A percentile compares a stretch with the other conserved stretches of the same genome.
Conservation (phyloP, 371 early-diverging fungal genomes). For the Apophysomyces sp. region DNA sequence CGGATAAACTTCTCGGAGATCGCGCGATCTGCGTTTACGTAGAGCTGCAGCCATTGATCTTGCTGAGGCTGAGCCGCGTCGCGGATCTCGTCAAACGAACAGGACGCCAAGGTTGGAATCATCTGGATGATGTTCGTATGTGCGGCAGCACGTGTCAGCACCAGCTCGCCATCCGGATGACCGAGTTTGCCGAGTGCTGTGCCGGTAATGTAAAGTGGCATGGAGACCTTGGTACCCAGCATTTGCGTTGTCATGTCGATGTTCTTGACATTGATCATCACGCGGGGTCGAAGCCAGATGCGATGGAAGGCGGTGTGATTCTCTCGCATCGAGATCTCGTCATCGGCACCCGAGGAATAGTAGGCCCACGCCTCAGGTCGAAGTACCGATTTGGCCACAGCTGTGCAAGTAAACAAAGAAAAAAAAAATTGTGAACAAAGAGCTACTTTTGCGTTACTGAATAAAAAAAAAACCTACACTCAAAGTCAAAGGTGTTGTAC, state of each 20-base stretch:
- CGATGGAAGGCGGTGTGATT: constrained; percentile 75
- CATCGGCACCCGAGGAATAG: constrained; percentile 79
- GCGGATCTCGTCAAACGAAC: constrained; percentile 61
- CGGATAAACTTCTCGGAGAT: constrained; percentile 69
- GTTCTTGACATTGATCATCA: constrained; percentile 70
- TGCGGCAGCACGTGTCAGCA: constrained; percentile 61
- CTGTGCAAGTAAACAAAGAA: no score
- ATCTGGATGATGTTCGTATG: constrained; percentile 51
- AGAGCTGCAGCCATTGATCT: constrained; percentile 84
- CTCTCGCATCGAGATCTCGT: constrained; percentile 79
- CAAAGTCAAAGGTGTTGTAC: constrained; percentile 73
- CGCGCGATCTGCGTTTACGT: constrained; percentile 82
- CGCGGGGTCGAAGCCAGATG: constrained; percentile 72
- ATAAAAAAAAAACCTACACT: constrained; percentile 27
- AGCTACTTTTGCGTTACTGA: neutral
- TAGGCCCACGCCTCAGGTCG: constrained; percentile 80
- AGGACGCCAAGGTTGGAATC: constrained; percentile 77
- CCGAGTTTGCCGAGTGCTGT: constrained; percentile 73
- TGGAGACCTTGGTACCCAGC: constrained; percentile 55
- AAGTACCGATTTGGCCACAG: constrained; percentile 56
- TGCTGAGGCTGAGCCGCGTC: constrained; percentile 38
- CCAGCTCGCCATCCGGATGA: constrained; percentile 74
- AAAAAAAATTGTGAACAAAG: neutral
- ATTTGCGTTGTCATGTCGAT: constrained; percentile 61
- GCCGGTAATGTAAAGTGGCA: constrained; percentile 55